A percentile compares a stretch with the other conserved stretches of the same genome.
phyloP scores from a whole-genome alignment of 2,329 filamentous ascomycete genomes.

The Ophiocordyceps camponoti-leonardi region DNA sequence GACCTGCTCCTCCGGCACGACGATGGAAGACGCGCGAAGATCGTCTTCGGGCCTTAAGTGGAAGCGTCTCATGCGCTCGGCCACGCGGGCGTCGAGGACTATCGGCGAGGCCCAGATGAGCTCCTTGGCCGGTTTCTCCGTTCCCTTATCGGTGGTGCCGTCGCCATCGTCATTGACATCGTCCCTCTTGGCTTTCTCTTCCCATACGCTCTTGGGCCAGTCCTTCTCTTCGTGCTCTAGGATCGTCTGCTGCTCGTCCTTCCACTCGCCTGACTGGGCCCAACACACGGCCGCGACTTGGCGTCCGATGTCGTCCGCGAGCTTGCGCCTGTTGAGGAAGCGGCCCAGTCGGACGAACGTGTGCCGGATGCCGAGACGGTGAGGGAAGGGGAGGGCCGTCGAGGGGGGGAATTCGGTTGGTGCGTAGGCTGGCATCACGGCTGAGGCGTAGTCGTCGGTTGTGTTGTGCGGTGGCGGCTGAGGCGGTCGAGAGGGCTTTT shows the following conservation, averaged over 20 bases:
- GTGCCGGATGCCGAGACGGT: conserved; percentile 82
- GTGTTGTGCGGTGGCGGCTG: conserved; percentile 61
- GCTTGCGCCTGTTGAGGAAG: conserved; percentile 66
- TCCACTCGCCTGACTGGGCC: conserved; percentile 34
- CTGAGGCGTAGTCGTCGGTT: conserved; percentile 51
- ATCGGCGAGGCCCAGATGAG: conserved; percentile 61
- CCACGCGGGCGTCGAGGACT: conserved; percentile 60
- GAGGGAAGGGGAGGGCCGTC: conserved; percentile 59
- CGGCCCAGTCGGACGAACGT: conserved; percentile 74
- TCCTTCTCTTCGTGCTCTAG: conserved; percentile 58
- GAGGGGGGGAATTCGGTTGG: conserved; percentile 60
- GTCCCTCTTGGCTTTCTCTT: conserved; percentile 25
- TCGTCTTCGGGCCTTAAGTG: conserved; percentile 54
- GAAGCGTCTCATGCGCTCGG: conserved; percentile 65
- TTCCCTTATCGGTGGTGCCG: too few relatives aligned
- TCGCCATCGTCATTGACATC: conserved; percentile 21
- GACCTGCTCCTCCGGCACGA: conserved; percentile 48
- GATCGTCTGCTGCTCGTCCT: conserved; percentile 29
- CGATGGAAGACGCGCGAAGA: conserved; percentile 42
- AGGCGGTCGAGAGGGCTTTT: conserved; percentile 37
- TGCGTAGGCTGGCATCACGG: conserved; percentile 44
- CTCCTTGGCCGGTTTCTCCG: conserved; percentile 33
- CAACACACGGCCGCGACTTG: conserved; percentile 78
- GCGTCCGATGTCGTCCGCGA: conserved; percentile 79
- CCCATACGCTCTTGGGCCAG: conserved; percentile 69